Evolutionary conservation across 768 basidiomycete genomes (phyloP), one percentile per base, ranked within the genome.

Genomic region (Psilocybe subaeruginosa): DNA sequence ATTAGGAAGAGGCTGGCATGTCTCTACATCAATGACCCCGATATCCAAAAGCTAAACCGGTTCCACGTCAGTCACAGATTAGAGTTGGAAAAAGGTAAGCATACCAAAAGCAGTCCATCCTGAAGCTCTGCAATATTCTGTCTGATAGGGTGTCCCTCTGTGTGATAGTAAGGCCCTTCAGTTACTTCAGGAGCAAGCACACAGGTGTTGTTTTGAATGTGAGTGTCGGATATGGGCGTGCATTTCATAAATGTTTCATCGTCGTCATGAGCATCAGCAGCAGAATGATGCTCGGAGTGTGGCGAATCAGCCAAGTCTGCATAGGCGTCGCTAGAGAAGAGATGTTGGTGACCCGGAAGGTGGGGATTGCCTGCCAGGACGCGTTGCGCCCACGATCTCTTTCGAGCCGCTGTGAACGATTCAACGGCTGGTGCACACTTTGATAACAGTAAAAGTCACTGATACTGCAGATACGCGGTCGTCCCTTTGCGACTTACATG

Each of bases 21-120:
- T 85, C 62, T 85, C 80, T 0, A 85, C 80, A 56, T 85, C 84
- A 23, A 85, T 83, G 0, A 85, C 84, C 8, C 84, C 84, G 23
- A 85, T 84, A 58, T 85, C 83, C 16, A 85, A 73, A 3, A 84
- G 73, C 79, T 81, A 39, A 11, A 58, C 23, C 31, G 33, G 43
- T 62, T 43, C 5, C 43, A 57, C 49, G 35, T 53, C 16, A 47
- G 27, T 4, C 11, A 14, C 1, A 12, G 27, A 35, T 5, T 23
- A 56, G 16, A 43, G 14, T 23, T 37, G 27, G 12, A 39, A 14
- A 29, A 8, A 29, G 3, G n/a, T 8, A 12, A 17, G 73, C 80
- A 33, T 56, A 82, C 82, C 65, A 82, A 64, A 8, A 83, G 72
- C 39, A 85, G 65, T 3, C 83, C 83, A 64, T 79, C 78, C 60